Evolutionary conservation across 106 monocot genomes (phyloP), one percentile per base, ranked within the genome.

Genomic region (Phalaenopsis aphrodite): DNA sequence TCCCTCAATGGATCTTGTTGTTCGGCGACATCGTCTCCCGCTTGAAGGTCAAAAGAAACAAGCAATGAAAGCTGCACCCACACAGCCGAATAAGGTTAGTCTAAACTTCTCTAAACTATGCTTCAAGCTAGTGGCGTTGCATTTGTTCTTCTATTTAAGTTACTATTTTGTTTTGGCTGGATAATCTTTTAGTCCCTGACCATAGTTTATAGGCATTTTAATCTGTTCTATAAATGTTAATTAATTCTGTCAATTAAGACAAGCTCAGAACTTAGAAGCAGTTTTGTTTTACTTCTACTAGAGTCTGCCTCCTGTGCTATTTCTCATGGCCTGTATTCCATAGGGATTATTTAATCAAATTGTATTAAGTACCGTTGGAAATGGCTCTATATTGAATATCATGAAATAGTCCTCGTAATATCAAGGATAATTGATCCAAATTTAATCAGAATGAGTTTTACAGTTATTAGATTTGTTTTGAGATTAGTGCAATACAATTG

Each of bases 1-100:
- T 12, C 97, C 97, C n/a, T 98, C 97, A 9, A 94, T 98, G 92
- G 97, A 98, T 46, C 85, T 94, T 12, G 88, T 92, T 17, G 88
- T 98, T 47, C 85, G 97, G 55, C 78, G 97, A 23, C 92, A 98
- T 78, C 86, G 92, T 30, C 88, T 91, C 81, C 94, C 94, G 0
- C 88, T 86, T 84, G 92, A 90, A 1, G 84, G 86, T 47, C 72
- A 94, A 52, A 90, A 78, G 89, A 98, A 92, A 82, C 90, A 91
- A 84, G 97, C 97, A 42, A 94, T 98, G 94, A 98, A 88, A 68
- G 82, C 80, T 17, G 67, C 80, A 68, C 77, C 85, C 49, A 78
- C 88, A 46, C 81, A 87, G 36, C 77, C 84, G 41, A 93, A 90
- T 83, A 94, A 92, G 88, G 89, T 87, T 82, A 87, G 87, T 19